phyloP scores from a whole-genome alignment of 306 rosid species.

The Cyamopsis tetragonoloba region DNA sequence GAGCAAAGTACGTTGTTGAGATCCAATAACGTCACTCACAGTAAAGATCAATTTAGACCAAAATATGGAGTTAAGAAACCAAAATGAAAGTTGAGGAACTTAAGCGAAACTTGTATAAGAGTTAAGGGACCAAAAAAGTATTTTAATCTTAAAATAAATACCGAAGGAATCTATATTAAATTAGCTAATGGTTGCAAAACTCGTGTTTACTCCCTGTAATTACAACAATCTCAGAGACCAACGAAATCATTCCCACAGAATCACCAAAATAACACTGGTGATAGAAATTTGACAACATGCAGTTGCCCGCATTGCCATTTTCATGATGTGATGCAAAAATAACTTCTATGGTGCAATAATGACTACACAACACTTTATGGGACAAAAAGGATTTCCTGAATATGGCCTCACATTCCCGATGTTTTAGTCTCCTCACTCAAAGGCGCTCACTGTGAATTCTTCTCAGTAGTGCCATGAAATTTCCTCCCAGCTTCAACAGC shows the following conservation, averaged over 20 bases:
- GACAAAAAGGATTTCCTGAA: neutral
- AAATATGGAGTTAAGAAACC: too few species aligned
- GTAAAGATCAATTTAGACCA: too few species aligned
- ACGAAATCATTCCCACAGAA: neutral
- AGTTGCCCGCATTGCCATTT: neutral
- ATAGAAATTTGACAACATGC: neutral
- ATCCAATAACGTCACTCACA: too few species aligned
- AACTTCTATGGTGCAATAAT: neutral
- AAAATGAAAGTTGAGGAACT: too few species aligned
- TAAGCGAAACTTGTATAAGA: too few species aligned
- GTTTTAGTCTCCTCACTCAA: slow-evolving; percentile 13
- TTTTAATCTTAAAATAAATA: neutral
- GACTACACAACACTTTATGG: neutral
- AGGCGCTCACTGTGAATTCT: slow-evolving; percentile 32
- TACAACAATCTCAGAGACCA: neutral
- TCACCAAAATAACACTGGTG: neutral
- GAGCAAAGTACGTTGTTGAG: too few species aligned
- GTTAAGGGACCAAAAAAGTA: too few species aligned
- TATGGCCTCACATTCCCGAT: neutral
- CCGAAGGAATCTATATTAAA: neutral
- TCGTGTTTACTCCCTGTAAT: neutral
- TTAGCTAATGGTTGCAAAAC: neutral
- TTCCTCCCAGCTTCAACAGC: slow-evolving; percentile 91
- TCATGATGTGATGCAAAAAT: neutral
- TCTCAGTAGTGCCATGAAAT: slow-evolving; percentile 58